Evolutionary conservation across 768 basidiomycete genomes (phyloP), one percentile per base, ranked within the genome.

Genomic region (Suillus fuscotomentosus): DNA sequence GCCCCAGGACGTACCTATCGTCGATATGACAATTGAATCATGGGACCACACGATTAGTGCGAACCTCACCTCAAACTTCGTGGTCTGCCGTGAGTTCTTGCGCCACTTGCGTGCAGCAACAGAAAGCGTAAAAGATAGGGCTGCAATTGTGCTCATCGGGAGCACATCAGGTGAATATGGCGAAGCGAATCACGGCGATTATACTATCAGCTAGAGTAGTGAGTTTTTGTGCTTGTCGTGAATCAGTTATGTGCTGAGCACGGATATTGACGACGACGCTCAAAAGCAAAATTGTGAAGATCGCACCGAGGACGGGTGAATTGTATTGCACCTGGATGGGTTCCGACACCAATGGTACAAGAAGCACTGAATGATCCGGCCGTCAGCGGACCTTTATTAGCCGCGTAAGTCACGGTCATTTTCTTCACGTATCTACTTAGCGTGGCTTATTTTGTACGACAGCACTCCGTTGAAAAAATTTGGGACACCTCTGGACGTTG

Each of bases 391-490:
- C 80, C 78, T 1, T 84, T 87, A 3, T 72, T 91, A 10, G 90
- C 90, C n/a, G 89, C 88, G 90, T 91, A 72, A 68, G 85, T 75
- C 36, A 9, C 8, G 8, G 8, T 36, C 5, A 8, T 20, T 17
- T 38, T 47, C 14, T 13, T 55, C 14, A 8, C 36, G 6, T 53
- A 53, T 8, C 51, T 53, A 17, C 27, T 17, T 51, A 31, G 15
- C 2, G 15, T 20, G n/a, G 34, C 36, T 47, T 27, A 62, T 20
- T 31, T 43, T n/a, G 43, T 27, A 31, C 39, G 27, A 2, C 65
- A 91, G 89, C 15, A 90, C 84, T 1, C 89, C 90, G 1, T 75
- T 92, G 61, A 90, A 85, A 73, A n/a, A n/a, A n/a, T 75, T 91
- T 13, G 90, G 84, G 0, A 75, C 78, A 47, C 84, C 89, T 0